These are phyloP conservation scores for Barnettozyma pratensis DNA, from an alignment of 805 yeast species.

Conservation along the genomic window DNA sequence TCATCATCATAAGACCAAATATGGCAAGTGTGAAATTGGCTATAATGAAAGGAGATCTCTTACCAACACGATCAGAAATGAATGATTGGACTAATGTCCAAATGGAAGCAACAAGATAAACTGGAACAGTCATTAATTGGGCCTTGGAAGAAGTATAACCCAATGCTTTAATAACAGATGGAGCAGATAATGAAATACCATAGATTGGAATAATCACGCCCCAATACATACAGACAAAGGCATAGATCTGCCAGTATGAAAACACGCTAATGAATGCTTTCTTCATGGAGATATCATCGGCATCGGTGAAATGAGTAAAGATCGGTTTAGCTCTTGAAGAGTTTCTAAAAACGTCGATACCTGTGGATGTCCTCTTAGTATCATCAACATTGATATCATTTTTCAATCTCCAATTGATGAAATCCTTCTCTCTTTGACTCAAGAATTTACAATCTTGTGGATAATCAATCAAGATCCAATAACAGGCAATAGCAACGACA, in stretches of 20 bases:
- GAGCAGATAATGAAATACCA: slow-evolving; percentile 35
- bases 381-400: slow-evolving; percentile 11
- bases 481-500: slow-evolving; percentile 34
- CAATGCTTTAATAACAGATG: slow-evolving; percentile 34
- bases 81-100: slow-evolving; percentile 25
- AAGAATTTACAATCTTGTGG: slow-evolving; percentile 43
- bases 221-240: slow-evolving; percentile 25
- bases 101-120: slow-evolving; percentile 32
- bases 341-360: slow-evolving; percentile 2
- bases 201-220: slow-evolving; percentile 31
- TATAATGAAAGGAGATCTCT: slow-evolving; percentile 28
- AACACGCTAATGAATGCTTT: slow-evolving; percentile 20
- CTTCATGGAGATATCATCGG: slow-evolving; percentile 12
- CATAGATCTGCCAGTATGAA: slow-evolving; percentile 29
- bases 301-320: slow-evolving; percentile 10
- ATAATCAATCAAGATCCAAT: slow-evolving; percentile 33
- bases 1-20: slow-evolving; percentile 30
- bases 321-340: slow-evolving; percentile 9
- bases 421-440: slow-evolving; percentile 29
- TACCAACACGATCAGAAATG: slow-evolving; percentile 25
- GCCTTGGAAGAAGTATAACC: slow-evolving; percentile 36
- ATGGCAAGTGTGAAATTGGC: slow-evolving; percentile 25
- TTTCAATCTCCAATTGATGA: slow-evolving; percentile 19
- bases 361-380: neutral
- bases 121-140: slow-evolving; percentile 39